Base-by-base conservation (phyloP, 2,329 filamentous ascomycete genomes). In the Fusarium subglutinans region DNA sequence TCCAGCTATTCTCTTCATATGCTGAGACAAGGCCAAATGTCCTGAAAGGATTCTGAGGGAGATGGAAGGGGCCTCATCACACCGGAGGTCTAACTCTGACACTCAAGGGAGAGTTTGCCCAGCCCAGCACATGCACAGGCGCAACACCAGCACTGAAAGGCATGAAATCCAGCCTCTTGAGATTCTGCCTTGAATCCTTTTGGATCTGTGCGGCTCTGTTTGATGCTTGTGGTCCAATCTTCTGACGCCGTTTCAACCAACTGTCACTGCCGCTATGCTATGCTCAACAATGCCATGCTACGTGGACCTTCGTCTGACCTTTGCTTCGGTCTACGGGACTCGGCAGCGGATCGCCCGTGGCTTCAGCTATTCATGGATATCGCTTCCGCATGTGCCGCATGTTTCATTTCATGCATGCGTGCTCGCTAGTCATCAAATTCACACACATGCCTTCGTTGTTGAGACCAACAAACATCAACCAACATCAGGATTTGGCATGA, bases 51-150 rank as follows among this genome's bases (percentile, higher is more conserved):
- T n/a, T 69, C 63, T 75, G 73, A 72, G 69, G 76, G 76, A 78
- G 73, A 76, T 78, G 72, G 73, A 70, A 78, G 76, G 76, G 75
- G 75, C 55, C 60, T 66, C 48, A 56, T 55, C 33, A 43, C 51
- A n/a, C 51, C 43, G 56, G 58, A 56, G 59, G 54, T 40, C 59
- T 12, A 26, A 47, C 26, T 54, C 45, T 51, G 47, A 73, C 56
- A 48, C 18, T 50, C 26, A 18, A 37, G 24, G 40, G 40, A 38
- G 47, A 26, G 37, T 41, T 51, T 55, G 35, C 24, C n/a, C 33
- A 37, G 18, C 33, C 50, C 35, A 10, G 51, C 51, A 41, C 51
- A 55, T 35, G 35, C 35, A 40, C 28, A 55, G 51, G 24, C 35
- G 28, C 28, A 22, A 35, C 24, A 33, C n/a, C 47, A 67, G 28